Evolutionary conservation across 2,329 filamentous ascomycete genomes (phyloP), one percentile per base, ranked within the genome.

Genomic region (Fusarium goolgardi): DNA sequence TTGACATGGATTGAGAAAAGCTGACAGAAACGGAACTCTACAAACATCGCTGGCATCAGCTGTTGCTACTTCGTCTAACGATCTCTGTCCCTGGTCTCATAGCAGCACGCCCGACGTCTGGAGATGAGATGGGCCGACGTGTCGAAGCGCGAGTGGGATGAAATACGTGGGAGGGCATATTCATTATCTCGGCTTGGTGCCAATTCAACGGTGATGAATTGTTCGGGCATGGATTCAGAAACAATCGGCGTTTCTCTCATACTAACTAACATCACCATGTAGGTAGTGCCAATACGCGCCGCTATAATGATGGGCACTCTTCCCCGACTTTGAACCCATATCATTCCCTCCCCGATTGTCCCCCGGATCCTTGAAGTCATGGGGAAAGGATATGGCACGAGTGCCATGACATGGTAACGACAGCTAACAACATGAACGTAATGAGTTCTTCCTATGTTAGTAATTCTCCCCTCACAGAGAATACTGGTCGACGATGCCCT

Each of bases 101-200:
- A 44, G 60, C 56, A 69, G 56, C 44, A 63, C 62, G 53, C 51
- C 54, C 54, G 62, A 52, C 66, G 54, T 32, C 54, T 58, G 66
- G 66, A 70, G 43, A 59, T 59, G n/a, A 63, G 47, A 34, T 57
- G 50, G 49, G 61, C 53, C 45, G 34, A 50, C 35, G 43, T 46
- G 47, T 32, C 56, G 44, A 65, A 41, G 18, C 44, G 21, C 41
- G 29, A 39, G 46, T 52, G 23, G 45, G 23, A 60, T 55, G 40
- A 32, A 31, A 53, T 67, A 59, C 21, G 32, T 46, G 41, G 55
- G 18, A 39, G 45, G 5, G 27, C 43, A 21, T 25, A 16, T 29
- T 44, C 47, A 20, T 32, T 35, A 34, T 55, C 54, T 63, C 27
- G 37, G 61, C 60, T 41, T 16, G 43, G 40, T 45, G 32, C 37